Base-by-base conservation (phyloP, 2,329 filamentous ascomycete genomes). In the Fusarium foetens region DNA sequence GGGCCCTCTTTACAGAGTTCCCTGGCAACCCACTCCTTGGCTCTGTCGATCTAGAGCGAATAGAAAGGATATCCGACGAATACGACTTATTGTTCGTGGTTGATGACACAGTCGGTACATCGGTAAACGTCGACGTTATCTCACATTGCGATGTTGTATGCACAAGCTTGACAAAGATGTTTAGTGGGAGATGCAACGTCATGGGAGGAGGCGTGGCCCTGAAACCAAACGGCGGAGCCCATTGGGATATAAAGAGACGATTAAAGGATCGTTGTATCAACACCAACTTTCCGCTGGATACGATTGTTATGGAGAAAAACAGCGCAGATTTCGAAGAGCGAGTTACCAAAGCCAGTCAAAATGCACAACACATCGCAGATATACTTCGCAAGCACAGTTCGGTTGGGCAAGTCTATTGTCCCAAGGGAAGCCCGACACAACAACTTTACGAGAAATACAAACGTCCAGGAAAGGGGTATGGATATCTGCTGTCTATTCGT, bases 161-260 rank as follows among this genome's bases (percentile, higher is more conserved):
- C n/a, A 85, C 84, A 3, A 85, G 83, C 38, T 78, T 89, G 31
- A 89, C 87, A 8, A 89, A 89, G 74, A 83, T 83, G 23, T 89
- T 90, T 71, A 87, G 81, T 58, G 88, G 88, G 8, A 84, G 84
- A 66, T 84, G 86, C 31, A 85, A 90, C 68, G 84, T 87, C 48
- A 85, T 89, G 82, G 86, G 80, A 27, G 87, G 84, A 14, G 84
- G 83, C 63, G 70, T 81, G 14, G 79, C 83, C 23, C 75, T 88
- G 35, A 86, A 85, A 62, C 85, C 85, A 0, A 71, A 77, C 14
- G 84, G 83, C 1, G 68, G 63, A 39, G 5, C 68, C 79, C 63
- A 83, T 84, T 33, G 13, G 72, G 5, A 65, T 48, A 73, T 88
- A 45, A 45, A 57, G 57, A 12, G n/a, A 14, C 51, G 49, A 11